Evolutionary conservation across 352 stramenopile species (phyloP), one percentile per base, ranked within the genome.

Genomic region (Phytophthora macrochlamydospora): DNA sequence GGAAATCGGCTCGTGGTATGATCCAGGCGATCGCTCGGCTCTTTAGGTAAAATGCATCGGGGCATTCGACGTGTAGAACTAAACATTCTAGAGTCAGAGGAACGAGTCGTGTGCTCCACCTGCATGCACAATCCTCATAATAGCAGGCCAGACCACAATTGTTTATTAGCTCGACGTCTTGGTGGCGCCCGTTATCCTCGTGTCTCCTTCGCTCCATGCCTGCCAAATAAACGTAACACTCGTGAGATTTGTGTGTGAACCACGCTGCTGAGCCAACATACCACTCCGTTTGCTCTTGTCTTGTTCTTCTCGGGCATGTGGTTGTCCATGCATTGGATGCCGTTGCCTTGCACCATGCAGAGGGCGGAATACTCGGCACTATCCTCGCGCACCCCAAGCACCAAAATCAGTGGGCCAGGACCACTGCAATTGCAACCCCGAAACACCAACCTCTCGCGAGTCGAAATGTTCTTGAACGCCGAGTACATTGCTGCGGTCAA

Each of bases 1-100:
- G 79, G 65, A 87, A 86, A 62, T 85, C 80, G n/a, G 78, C 81
- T 11, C 71, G 84, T 35, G 59, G 83, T 43, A 81, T 92, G 78
- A 46, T 92, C n/a, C 80, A 90, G 60, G 59, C 74, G 9, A 69
- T 92, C 40, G 44, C 70, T 46, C 79, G 82, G 30, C 58, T 92
- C 29, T 79, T 92, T 53, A 61, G 67, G 42, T 92, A 84, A 69
- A 72, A 11, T 7, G 8, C 32, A 18, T 11, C 2, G 51, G n/a
- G 11, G 46, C 31, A 55, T 4, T 37, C 42, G 66, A 52, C 37
- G 38, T 30, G 40, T 50, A 55, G 44, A 51, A 43, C 50, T 53
- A 13, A 37, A 38, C 14, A 7, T n/a, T 49, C 43, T 49, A 28
- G 7, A 8, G 18, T 24, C 8, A 24, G 4, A 28, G 14, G 44